Conservation (phyloP, 306 rosid species). For the Castanopsis chinensis region DNA sequence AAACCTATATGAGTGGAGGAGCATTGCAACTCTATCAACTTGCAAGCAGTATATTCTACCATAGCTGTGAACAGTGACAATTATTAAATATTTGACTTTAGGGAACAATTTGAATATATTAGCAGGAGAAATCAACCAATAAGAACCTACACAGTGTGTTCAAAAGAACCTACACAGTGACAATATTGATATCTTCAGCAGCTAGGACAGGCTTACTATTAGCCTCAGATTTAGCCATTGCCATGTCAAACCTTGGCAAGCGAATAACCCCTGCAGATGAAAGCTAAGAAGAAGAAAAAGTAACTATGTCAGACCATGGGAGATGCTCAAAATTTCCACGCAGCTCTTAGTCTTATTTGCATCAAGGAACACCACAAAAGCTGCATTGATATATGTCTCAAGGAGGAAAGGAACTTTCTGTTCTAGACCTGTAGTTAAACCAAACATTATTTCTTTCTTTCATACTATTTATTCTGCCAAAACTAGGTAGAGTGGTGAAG, state of each 20-base stretch:
- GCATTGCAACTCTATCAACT: slow-evolving; percentile 93
- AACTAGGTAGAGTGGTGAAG: too few relatives aligned
- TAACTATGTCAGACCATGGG: slow-evolving; percentile 33
- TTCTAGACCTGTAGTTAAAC: neutral
- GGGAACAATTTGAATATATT: slow-evolving; percentile 14
- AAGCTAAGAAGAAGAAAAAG: slow-evolving; percentile 54
- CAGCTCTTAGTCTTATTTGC: slow-evolving; percentile 8
- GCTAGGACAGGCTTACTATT: slow-evolving; percentile 85
- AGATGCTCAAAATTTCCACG: slow-evolving; percentile 11
- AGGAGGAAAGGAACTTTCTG: neutral
- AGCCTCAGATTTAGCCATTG: slow-evolving; percentile 92
- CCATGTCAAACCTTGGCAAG: slow-evolving; percentile 94
- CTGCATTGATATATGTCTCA: slow-evolving; percentile 15
- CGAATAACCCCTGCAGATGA: slow-evolving; percentile 93
- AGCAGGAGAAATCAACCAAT: slow-evolving; percentile 16
- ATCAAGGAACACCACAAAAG: slow-evolving; percentile 22
- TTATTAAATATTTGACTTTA: slow-evolving; percentile 10
- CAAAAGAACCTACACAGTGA: slow-evolving; percentile 69
- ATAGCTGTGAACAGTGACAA: slow-evolving; percentile 54
- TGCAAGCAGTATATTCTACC: slow-evolving; percentile 99
- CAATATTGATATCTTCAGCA: slow-evolving; percentile 77
- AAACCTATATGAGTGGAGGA: slow-evolving; percentile 86
- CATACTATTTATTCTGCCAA: too few relatives aligned
- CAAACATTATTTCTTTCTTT: neutral
- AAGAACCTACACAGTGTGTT: slow-evolving; percentile 64